Evolutionary conservation across 2,329 filamentous ascomycete species (phyloP).

Genomic region (Penicillium sp.): DNA sequence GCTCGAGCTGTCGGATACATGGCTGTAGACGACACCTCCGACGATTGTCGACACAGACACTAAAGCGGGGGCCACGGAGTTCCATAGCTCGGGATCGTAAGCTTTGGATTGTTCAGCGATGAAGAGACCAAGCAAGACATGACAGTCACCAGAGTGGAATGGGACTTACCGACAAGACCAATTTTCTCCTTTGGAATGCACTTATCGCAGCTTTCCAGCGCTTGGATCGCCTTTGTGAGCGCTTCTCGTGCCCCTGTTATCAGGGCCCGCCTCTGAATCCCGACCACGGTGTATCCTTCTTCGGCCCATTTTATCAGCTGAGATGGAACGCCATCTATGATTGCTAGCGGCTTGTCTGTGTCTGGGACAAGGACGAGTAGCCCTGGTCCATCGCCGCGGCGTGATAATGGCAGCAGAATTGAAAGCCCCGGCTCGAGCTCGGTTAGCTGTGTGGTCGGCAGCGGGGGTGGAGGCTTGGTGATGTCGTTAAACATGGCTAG

Average conservation of each 20-base stretch:
- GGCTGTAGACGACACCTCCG: background rate
- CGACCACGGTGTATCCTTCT: background rate
- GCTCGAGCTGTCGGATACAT: background rate
- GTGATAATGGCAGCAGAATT: background rate
- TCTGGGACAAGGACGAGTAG: background rate
- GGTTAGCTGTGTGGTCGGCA: background rate
- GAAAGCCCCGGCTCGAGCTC: background rate
- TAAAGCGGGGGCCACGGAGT: background rate
- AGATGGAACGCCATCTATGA: background rate
- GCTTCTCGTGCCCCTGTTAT: background rate
- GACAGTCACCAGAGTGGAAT: no score
- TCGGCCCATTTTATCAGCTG: constrained; percentile 1
- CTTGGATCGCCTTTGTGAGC: background rate
- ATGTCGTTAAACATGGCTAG: constrained; percentile 5
- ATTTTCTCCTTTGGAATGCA: background rate
- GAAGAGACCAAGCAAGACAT: background rate
- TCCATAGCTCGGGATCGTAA: constrained; percentile 2
- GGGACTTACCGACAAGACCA: background rate
- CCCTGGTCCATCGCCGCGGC: background rate
- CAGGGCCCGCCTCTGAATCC: background rate
- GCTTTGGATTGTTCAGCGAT: background rate
- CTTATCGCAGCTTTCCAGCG: background rate
- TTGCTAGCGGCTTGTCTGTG: background rate
- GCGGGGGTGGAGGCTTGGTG: constrained; percentile 1
- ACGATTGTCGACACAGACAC: background rate